Base-by-base conservation (phyloP, 768 basidiomycete species). In the Collybia sp. region DNA sequence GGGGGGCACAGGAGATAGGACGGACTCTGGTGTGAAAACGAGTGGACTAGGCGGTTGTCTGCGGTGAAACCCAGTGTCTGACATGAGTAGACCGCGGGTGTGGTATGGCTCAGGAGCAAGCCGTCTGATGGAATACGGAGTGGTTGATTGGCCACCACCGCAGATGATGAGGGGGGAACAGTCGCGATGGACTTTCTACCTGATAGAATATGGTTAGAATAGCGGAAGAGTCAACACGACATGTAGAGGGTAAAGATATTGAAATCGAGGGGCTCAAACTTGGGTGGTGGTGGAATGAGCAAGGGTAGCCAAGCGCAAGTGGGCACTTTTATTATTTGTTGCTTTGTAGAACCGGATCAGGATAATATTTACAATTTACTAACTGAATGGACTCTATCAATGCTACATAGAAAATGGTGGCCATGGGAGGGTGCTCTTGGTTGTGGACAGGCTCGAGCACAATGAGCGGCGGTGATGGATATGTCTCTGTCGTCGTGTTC, bases 1-100 rank as follows among this genome's bases (percentile, higher is more conserved):
- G 32, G 73, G 70, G 19, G 75, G 71, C 40, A 72, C 67, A 25
- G 79, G 72, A 10, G 80, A 76, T 30, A 80, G 62, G 50, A 79
- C 75, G 31, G 79, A 66, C 55, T 88, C 85, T 49, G 85, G 81
- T 41, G 83, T 73, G 61, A 89, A 84, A 39, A 90, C 79, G 62
- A 89, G 85, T 50, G 88, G 88, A 55, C 84, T 85, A n/a, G 88
- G 86, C 36, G 80, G 82, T 58, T 75, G 77, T 44, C 79, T 75
- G 55, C 80, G 78, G 36, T 69, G 66, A 51, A 63, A 62, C 59
- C 64, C 69, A 17, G 75, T 58, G 53, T 80, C 78, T 49, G 78
- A 72, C 79, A 81, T 82, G 60, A 52, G 56, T 25, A 25, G 48
- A 42, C 43, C 46, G 50, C 45, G 50, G 52, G 35, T 49, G 41